Conservation (phyloP, 305 asterid species). For the Striga hermonthica region DNA sequence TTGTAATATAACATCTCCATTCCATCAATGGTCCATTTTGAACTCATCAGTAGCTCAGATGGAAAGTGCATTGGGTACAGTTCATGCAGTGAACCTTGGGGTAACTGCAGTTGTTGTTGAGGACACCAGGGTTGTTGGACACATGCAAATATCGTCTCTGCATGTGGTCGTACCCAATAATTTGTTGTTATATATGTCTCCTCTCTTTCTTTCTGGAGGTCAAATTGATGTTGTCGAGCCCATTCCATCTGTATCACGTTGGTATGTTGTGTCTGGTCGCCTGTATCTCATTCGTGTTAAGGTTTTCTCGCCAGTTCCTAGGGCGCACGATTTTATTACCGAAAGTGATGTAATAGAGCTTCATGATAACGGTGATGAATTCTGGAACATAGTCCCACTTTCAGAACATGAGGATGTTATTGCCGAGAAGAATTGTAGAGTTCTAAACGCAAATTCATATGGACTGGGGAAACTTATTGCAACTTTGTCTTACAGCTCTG, state of each 20-base stretch:
- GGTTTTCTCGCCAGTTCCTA: constrained; percentile 68
- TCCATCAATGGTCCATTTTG: constrained; percentile 69
- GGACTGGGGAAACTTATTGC: constrained; percentile 86
- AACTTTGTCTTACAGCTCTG: constrained; percentile 55
- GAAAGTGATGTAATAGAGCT: constrained; percentile 64
- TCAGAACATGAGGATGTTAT: constrained; percentile 34
- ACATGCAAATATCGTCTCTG: constrained; percentile 72
- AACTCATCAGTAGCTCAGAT: constrained; percentile 81
- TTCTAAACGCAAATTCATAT: constrained; percentile 56
- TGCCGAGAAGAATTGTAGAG: constrained; percentile 41
- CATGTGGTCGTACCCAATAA: constrained; percentile 80
- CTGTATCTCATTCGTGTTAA: constrained; percentile 60
- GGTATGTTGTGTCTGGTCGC: constrained; percentile 80
- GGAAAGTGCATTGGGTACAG: constrained; percentile 57
- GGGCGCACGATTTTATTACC: constrained; percentile 64
- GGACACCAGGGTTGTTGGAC: constrained; percentile 86
- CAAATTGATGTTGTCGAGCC: constrained; percentile 47
- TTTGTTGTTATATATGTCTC: constrained; percentile 53
- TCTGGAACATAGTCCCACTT: constrained; percentile 69
- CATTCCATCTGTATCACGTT: constrained; percentile 61
- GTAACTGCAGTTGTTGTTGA: constrained; percentile 63
- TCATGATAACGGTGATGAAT: constrained; percentile 45
- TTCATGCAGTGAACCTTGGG: constrained; percentile 68
- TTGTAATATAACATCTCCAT: constrained; percentile 75
- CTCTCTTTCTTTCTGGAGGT: constrained; percentile 56